phyloP scores from a whole-genome alignment of 2,329 filamentous ascomycete species.

The Emmonsiellopsis sp. region DNA sequence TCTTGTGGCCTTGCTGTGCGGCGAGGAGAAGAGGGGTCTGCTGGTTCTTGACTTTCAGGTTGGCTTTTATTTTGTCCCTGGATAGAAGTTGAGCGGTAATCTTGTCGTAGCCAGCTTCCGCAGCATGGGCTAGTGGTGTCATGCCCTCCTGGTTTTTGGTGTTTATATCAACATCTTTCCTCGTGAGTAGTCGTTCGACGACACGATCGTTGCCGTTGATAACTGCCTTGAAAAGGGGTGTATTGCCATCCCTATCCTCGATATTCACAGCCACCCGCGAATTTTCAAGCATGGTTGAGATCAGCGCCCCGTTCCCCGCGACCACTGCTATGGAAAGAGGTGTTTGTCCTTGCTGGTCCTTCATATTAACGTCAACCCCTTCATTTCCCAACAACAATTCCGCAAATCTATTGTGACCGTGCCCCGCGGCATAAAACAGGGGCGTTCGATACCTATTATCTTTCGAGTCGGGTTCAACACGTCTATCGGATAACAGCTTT shows the following conservation, averaged over 20 bases:
- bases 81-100: no score
- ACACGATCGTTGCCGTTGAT: not conserved
- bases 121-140: not conserved
- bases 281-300: not conserved
- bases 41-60: no score
- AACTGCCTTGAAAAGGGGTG: not conserved
- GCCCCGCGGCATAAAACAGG: slow-evolving; percentile 3
- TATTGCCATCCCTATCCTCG: not conserved
- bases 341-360: slow-evolving; percentile 3
- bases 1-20: no score
- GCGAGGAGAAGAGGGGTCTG: no score
- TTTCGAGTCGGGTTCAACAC: slow-evolving; percentile 4
- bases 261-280: not conserved
- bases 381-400: slow-evolving; percentile 2
- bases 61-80: no score
- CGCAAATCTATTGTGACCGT: slow-evolving; percentile 1
- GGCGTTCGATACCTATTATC: slow-evolving; percentile 4
- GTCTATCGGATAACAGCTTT: slow-evolving; percentile 6
- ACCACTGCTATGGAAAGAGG: not conserved
- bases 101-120: not conserved
- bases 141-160: not conserved
- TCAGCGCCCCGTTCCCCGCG: not conserved
- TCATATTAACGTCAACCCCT: not conserved
- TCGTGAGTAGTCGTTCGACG: not conserved
- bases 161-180: slow-evolving; percentile 6